These are phyloP conservation scores for Kodamaea lidongshanica DNA, from an alignment of 805 yeast species.

Conservation along the genomic window DNA sequence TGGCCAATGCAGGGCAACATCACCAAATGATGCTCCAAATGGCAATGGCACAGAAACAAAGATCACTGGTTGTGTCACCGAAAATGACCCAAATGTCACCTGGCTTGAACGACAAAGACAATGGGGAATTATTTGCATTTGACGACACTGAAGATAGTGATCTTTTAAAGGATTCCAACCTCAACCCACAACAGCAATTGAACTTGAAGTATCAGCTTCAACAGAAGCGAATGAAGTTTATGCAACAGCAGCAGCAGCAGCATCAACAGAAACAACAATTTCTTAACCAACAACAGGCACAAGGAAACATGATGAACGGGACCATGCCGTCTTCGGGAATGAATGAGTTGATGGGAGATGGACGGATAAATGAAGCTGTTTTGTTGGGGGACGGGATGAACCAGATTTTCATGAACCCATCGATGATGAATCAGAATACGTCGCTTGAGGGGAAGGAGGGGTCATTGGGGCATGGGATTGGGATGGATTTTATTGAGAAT, in stretches of 20 bases:
- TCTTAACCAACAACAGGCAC: not conserved
- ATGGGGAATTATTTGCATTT: constrained; percentile 5
- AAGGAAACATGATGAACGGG: constrained; percentile 1
- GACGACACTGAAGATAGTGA: no score
- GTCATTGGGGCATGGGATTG: constrained; percentile 6
- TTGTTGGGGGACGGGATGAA: constrained; percentile 7
- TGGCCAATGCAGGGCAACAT: constrained; percentile 8
- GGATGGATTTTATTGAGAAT: constrained; percentile 10
- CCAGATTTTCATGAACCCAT: constrained; percentile 8
- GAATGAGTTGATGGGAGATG: constrained; percentile 2
- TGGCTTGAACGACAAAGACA: constrained; percentile 8
- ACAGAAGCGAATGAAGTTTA: constrained; percentile 14
- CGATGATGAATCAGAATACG: constrained; percentile 6
- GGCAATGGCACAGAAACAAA: constrained; percentile 21
- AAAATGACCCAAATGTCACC: constrained; percentile 4
- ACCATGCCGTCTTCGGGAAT: constrained; percentile 1
- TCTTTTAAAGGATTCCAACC: no score
- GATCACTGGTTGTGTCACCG: no score
- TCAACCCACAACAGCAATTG: constrained; percentile 14
- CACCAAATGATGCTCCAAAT: constrained; percentile 9
- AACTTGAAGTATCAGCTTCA: constrained; percentile 15
- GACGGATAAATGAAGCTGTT: constrained; percentile 2
- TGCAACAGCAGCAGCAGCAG: constrained; percentile 13
- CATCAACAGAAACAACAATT: constrained; percentile 5
- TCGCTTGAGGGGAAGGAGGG: constrained; percentile 6